Evolutionary conservation across 768 basidiomycete genomes (phyloP).

Genomic region (Suillus cothurnatus): DNA sequence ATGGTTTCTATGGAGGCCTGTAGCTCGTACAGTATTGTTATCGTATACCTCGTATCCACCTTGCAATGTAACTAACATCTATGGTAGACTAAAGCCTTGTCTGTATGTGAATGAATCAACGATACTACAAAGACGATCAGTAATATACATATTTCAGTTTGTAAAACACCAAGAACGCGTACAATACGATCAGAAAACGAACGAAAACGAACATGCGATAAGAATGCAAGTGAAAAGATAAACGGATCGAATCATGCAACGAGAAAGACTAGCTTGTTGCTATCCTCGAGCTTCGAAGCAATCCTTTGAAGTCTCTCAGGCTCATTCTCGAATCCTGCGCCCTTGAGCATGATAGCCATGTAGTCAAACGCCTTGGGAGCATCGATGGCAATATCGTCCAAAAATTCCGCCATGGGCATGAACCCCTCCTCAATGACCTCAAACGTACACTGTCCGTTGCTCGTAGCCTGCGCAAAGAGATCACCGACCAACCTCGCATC

Average conservation of each 20-base stretch:
- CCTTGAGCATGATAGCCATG: constrained; percentile 51
- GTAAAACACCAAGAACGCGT: constrained; percentile 26
- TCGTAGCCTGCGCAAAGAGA: constrained; percentile 65
- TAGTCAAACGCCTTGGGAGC: constrained; percentile 3
- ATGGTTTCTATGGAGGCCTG: not conserved
- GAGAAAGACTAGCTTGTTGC: constrained; percentile 40
- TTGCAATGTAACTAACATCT: not conserved
- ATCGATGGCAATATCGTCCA: constrained; percentile 81
- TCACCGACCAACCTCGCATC: constrained; percentile 79
- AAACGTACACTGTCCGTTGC: constrained; percentile 59
- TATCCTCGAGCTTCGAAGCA: constrained; percentile 61
- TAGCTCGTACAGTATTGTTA: not conserved
- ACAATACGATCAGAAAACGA: constrained; percentile 27
- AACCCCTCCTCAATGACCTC: constrained; percentile 79
- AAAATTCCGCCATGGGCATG: constrained; percentile 63
- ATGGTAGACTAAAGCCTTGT: not conserved
- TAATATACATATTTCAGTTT: constrained; percentile 32
- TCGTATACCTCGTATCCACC: not conserved
- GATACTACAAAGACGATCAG: constrained; percentile 13
- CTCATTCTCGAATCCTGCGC: too few species aligned
- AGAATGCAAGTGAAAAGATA: not conserved
- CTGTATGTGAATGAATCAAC: not conserved
- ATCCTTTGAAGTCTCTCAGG: constrained; percentile 27
- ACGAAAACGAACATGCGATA: constrained; percentile 15
- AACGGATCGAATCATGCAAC: constrained; percentile 26